Evolutionary conservation across 352 stramenopile species (phyloP), one percentile per base, ranked within the genome.

Genomic region (Aphanomyces invadans): DNA sequence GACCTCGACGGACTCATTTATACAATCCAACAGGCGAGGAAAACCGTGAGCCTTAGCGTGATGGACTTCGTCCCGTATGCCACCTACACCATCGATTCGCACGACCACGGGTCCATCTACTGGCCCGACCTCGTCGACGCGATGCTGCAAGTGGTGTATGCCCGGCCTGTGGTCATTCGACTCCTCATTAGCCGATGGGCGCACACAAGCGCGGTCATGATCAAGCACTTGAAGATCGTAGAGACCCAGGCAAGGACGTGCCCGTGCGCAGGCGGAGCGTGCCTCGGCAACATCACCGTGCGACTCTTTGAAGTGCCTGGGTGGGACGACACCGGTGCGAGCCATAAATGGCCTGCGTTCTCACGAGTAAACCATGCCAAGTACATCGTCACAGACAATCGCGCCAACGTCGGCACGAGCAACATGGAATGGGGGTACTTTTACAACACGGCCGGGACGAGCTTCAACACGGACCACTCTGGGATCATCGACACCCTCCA

Each of bases 401-500:
- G 81, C n/a, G 81, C 78, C 31, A 93, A 93, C 67, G 71, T 93
- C n/a, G 83, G 85, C 25, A 92, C 83, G 33, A 92, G 83, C 66
- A 93, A 93, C 71, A 91, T 90, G 80, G 80, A 89, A 72, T 90
- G 85, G 85, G 79, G 81, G 10, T 93, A 93, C 68, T 93, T 92
- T 65, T 87, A 93, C 76, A 88, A 85, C 17, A 92, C 83, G 11
- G 81, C 85, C 23, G 85, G 83, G 19, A 78, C 77, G 23, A 90
- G 81, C 38, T 69, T 93, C 28, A 92, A 93, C 64, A 90, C 80
- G n/a, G 77, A 92, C 63, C 74, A 89, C 68, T 71, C 80, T 32
- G 32, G 67, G 12, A 87, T 76, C 39, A 78, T 81, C 23, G 48
- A 72, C 39, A 69, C 78, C 19, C 77, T 93, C 48, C 73, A 89